These are phyloP conservation scores for Rhizopogon roseolus DNA, from an alignment of 768 basidiomycete genomes.

Conservation along the genomic window DNA sequence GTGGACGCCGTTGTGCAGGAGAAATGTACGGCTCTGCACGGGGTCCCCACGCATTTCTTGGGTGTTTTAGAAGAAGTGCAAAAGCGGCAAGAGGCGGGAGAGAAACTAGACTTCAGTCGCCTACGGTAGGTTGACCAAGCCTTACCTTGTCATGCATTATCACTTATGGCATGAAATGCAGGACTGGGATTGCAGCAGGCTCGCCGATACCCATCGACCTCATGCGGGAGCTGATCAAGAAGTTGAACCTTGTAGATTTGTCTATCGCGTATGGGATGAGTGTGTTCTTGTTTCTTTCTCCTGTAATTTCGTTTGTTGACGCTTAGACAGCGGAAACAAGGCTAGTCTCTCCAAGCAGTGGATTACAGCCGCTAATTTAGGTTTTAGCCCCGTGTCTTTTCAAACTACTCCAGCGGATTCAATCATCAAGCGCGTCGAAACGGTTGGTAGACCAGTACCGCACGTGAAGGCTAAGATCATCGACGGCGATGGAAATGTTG, in stretches of 20 bases:
- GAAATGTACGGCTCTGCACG: slow-evolving; percentile 74
- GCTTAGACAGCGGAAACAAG: slow-evolving; percentile 61
- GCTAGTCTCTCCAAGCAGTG: slow-evolving; percentile 20
- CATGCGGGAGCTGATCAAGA: slow-evolving; percentile 67
- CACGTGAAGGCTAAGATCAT: slow-evolving; percentile 77
- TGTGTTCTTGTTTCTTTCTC: slow-evolving; percentile 30
- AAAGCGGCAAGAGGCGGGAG: slow-evolving; percentile 41
- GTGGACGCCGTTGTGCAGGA: slow-evolving; percentile 69
- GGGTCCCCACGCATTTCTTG: slow-evolving; percentile 83
- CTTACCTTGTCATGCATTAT: not conserved
- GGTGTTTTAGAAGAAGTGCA: slow-evolving; percentile 68
- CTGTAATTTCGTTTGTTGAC: not conserved
- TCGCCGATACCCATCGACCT: slow-evolving; percentile 75
- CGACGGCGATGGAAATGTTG: slow-evolving; percentile 49
- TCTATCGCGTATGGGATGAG: slow-evolving; percentile 88
- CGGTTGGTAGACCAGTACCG: slow-evolving; percentile 71
- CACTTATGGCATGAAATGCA: slow-evolving; percentile 17
- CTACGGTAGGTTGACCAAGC: slow-evolving; percentile 43
- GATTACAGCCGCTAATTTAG: not conserved
- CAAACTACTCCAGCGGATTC: slow-evolving; percentile 70
- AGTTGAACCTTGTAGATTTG: slow-evolving; percentile 63
- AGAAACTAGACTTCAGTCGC: slow-evolving; percentile 40
- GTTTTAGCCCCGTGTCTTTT: slow-evolving; percentile 71
- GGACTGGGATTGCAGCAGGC: slow-evolving; percentile 82
- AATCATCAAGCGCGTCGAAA: slow-evolving; percentile 72